These are phyloP conservation scores for Dianthus caryophyllus DNA, from an alignment of 148 eudicot genomes.

Conservation along the genomic window DNA sequence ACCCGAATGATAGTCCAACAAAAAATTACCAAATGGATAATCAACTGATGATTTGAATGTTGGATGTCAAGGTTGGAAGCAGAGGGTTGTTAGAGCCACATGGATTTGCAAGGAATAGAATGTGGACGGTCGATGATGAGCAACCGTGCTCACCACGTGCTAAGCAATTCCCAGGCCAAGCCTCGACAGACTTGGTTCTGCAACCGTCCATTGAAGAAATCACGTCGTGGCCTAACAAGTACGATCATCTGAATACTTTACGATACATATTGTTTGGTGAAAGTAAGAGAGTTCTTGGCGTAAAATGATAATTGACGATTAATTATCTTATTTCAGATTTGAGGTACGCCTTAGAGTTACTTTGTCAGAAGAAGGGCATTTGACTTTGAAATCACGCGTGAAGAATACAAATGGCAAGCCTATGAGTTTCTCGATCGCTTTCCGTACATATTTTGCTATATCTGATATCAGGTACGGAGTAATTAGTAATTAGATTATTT, in stretches of 20 bases:
- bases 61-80: conserved; percentile 47
- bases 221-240: conserved; percentile 38
- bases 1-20: too few relatives aligned
- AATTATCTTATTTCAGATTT: conserved; percentile 40
- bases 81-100: conserved; percentile 58
- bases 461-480: conserved; percentile 79
- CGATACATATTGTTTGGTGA: neutral
- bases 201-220: conserved; percentile 63
- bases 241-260: conserved; percentile 12
- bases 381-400: conserved; percentile 60
- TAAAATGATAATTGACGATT: neutral
- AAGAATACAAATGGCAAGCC: conserved; percentile 76
- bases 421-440: conserved; percentile 76
- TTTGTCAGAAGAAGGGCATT: conserved; percentile 58
- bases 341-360: conserved; percentile 73
- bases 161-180: conserved; percentile 32
- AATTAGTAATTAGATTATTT: neutral
- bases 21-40: neutral
- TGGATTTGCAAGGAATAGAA: conserved; percentile 71
- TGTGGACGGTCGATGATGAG: conserved; percentile 55
- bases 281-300: neutral
- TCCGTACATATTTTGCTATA: conserved; percentile 71
- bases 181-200: conserved; percentile 45
- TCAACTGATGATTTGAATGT: conserved; percentile 11
- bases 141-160: conserved; percentile 57